phyloP scores from a whole-genome alignment of 2,329 filamentous ascomycete species.

The Bipolaris bicolor region DNA sequence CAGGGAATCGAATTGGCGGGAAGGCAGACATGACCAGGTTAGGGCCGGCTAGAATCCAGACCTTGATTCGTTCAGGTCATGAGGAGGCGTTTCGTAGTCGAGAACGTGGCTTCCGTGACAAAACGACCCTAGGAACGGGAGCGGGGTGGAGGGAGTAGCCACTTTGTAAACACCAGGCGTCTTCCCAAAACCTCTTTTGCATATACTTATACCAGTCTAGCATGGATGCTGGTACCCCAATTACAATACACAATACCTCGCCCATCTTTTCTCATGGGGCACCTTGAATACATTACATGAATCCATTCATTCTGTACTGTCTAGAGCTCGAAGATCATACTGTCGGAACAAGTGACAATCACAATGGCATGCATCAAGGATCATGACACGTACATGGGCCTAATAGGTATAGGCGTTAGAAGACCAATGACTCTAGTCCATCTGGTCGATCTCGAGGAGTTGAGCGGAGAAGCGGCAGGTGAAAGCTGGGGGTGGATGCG shows the following conservation, averaged over 20 bases:
- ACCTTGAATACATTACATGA: not conserved
- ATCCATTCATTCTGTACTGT: conserved; percentile 1
- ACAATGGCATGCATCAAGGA: conserved; percentile 3
- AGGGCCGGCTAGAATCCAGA: conserved; percentile 8
- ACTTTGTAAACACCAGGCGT: not conserved
- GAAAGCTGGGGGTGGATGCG: conserved; percentile 29
- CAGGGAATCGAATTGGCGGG: conserved; percentile 23
- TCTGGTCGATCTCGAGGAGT: conserved; percentile 34
- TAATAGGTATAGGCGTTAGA: conserved; percentile 7
- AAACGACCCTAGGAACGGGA: conserved; percentile 1
- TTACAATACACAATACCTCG: not conserved
- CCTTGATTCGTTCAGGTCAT: conserved; percentile 13
- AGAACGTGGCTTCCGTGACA: conserved; percentile 18
- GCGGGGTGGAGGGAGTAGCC: conserved; percentile 5
- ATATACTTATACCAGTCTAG: not conserved
- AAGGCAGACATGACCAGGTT: conserved; percentile 19
- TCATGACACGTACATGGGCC: conserved; percentile 5
- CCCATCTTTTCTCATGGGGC: not conserved
- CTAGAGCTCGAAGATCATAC: conserved; percentile 4
- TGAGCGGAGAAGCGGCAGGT: conserved; percentile 30
- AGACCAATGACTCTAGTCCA: conserved; percentile 2
- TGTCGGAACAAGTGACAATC: conserved; percentile 9
- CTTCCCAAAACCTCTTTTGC: not conserved
- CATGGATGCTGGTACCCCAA: not conserved
- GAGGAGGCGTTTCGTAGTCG: conserved; percentile 22